Evolutionary conservation across 805 yeast genomes (phyloP).

Genomic region (Yarrowia alimentaria): DNA sequence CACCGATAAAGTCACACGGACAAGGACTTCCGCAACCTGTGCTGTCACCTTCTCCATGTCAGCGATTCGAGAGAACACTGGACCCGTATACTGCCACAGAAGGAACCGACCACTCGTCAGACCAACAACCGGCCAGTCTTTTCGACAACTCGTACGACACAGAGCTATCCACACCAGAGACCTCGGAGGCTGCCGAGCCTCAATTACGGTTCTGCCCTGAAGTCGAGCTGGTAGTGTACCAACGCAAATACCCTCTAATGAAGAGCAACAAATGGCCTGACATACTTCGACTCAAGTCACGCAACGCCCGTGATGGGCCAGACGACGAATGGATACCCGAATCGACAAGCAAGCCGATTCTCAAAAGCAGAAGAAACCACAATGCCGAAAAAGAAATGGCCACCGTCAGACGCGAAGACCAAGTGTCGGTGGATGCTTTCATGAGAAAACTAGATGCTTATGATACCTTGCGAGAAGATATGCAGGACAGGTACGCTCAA

Average conservation of each 20-base stretch:
- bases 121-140: conserved; percentile 2
- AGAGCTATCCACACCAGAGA: neutral
- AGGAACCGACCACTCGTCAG: conserved; percentile 8
- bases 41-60: neutral
- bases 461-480: conserved; percentile 17
- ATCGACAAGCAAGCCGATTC: conserved; percentile 24
- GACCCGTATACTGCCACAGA: conserved; percentile 11
- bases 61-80: too few species aligned
- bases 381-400: conserved; percentile 21
- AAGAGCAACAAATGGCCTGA: conserved; percentile 4
- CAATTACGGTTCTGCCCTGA: conserved; percentile 20
- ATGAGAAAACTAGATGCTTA: conserved; percentile 1
- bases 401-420: conserved; percentile 2
- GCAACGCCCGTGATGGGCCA: neutral
- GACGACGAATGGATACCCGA: neutral
- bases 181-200: conserved; percentile 1
- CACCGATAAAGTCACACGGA: neutral
- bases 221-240: conserved; percentile 12
- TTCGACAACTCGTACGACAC: conserved; percentile 8
- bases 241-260: conserved; percentile 6
- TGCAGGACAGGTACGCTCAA: conserved; percentile 14
- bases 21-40: conserved; percentile 1
- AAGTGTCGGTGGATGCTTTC: conserved; percentile 4
- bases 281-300: conserved; percentile 2
- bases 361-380: conserved; percentile 27